A percentile compares a stretch with the other conserved stretches of the same genome.
phyloP scores from a whole-genome alignment of 1,284 basidiomycete species.

The Pisolithus thermaeus region DNA sequence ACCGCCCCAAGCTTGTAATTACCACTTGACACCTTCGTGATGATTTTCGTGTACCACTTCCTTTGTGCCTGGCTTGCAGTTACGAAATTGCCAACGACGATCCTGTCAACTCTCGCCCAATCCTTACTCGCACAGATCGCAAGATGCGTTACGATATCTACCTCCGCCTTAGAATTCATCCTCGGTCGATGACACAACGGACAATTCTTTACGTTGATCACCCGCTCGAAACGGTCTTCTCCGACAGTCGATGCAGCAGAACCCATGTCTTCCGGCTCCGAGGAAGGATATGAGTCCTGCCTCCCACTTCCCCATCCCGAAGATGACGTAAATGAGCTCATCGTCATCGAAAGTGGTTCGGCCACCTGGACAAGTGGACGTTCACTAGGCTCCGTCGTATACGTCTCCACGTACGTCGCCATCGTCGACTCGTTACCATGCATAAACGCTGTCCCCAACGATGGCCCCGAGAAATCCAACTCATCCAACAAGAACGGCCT shows the following conservation, averaged over 20 bases:
- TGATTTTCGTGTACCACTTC: slow-evolving; percentile 92
- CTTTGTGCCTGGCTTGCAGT: slow-evolving; percentile 94
- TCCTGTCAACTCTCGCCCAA: slow-evolving; percentile 84
- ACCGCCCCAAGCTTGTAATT: slow-evolving; percentile 89
- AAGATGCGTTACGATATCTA: slow-evolving; percentile 90
- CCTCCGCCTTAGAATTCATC: slow-evolving; percentile 80
- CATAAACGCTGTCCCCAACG: slow-evolving; percentile 23
- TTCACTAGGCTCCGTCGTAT: slow-evolving; percentile 42
- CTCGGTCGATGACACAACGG: slow-evolving; percentile 90
- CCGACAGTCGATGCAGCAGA: slow-evolving; percentile 9
- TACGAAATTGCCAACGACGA: slow-evolving; percentile 93
- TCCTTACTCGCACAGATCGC: slow-evolving; percentile 92
- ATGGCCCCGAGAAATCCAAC: slow-evolving; percentile 61
- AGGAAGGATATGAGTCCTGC: slow-evolving; percentile 33
- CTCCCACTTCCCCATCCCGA: slow-evolving; percentile 7
- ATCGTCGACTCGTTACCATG: slow-evolving; percentile 22
- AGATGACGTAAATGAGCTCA: slow-evolving; percentile 4
- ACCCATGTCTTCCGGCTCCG: slow-evolving; percentile 41
- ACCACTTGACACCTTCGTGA: slow-evolving; percentile 80
- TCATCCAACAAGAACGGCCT: slow-evolving; percentile 38
- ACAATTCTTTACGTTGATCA: slow-evolving; percentile 93
- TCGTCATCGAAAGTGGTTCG: slow-evolving; percentile 20
- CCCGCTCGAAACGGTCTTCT: slow-evolving; percentile 67
- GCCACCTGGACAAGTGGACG: slow-evolving; percentile 35
- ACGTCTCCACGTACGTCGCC: slow-evolving; percentile 15